phyloP scores from a whole-genome alignment of 208 protist species.

The Crithidia brevicula region DNA sequence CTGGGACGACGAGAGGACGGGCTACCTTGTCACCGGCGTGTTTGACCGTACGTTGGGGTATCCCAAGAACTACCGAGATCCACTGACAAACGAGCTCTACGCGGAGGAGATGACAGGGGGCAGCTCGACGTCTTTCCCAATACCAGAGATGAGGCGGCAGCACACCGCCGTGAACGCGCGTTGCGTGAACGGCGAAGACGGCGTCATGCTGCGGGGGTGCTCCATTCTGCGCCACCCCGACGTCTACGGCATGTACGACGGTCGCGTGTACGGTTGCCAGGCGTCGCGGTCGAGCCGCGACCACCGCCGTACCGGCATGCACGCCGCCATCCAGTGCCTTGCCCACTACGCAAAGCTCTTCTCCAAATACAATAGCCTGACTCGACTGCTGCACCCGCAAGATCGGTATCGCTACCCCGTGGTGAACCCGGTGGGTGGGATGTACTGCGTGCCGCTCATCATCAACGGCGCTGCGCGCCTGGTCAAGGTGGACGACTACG shows the following conservation, averaged over 20 bases:
- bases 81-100: slow-evolving; percentile 19
- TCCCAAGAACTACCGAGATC: slow-evolving; percentile 28
- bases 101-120: slow-evolving; percentile 31
- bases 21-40: slow-evolving; percentile 76
- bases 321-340: slow-evolving; percentile 60
- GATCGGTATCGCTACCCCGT: slow-evolving; percentile 57
- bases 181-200: slow-evolving; percentile 17
- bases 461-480: slow-evolving; percentile 80
- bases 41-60: slow-evolving; percentile 56
- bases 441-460: slow-evolving; percentile 82
- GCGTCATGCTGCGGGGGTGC: slow-evolving; percentile 47
- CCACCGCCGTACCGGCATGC: slow-evolving; percentile 41
- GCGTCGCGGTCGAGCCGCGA: slow-evolving; percentile 38
- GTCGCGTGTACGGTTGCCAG: slow-evolving; percentile 64
- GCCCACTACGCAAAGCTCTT: slow-evolving; percentile 53
- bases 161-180: slow-evolving; percentile 24
- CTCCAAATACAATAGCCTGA: slow-evolving; percentile 56
- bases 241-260: slow-evolving; percentile 30
- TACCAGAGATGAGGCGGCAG: slow-evolving; percentile 22
- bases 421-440: slow-evolving; percentile 65
- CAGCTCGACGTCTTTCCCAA: slow-evolving; percentile 22
- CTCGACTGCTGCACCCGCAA: slow-evolving; percentile 73
- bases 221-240: slow-evolving; percentile 14
- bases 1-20: slow-evolving; percentile 77
- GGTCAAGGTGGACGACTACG: slow-evolving; percentile 77